Evolutionary conservation across 2,329 filamentous ascomycete genomes (phyloP).

Genomic region (Diaporthe ampelina): DNA sequence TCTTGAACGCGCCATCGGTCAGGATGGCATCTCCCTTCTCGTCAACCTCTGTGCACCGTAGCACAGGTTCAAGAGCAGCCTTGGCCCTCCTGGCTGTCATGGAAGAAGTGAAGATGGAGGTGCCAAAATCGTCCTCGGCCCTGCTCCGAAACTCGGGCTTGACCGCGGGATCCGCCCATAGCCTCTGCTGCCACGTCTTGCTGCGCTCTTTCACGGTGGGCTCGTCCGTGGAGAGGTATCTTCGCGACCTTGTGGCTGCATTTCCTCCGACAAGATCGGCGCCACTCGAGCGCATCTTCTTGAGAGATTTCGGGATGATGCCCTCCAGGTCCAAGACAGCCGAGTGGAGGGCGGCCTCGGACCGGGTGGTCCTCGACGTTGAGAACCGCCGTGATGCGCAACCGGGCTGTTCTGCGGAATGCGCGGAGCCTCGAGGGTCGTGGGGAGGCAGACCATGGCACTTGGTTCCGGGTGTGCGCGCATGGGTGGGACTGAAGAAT

Average conservation of each 20-base stretch:
- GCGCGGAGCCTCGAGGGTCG: background rate
- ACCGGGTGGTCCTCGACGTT: slow-evolving; percentile 22
- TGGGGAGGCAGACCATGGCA: slow-evolving; percentile 2
- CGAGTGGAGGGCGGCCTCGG: slow-evolving; percentile 42
- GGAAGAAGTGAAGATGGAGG: slow-evolving; percentile 76
- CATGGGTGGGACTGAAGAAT: slow-evolving; percentile 62
- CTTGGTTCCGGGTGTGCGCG: slow-evolving; percentile 13
- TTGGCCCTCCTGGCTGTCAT: slow-evolving; percentile 77
- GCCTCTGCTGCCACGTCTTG: slow-evolving; percentile 61
- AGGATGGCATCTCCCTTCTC: slow-evolving; percentile 92
- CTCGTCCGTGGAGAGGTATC: slow-evolving; percentile 48
- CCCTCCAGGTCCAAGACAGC: slow-evolving; percentile 44
- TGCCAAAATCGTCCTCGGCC: slow-evolving; percentile 52
- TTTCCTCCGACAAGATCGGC: slow-evolving; percentile 15
- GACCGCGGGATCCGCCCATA: slow-evolving; percentile 59
- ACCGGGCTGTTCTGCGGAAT: background rate
- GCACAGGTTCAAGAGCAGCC: slow-evolving; percentile 84
- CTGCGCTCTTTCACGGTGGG: slow-evolving; percentile 42
- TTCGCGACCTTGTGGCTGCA: slow-evolving; percentile 44
- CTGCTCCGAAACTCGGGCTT: slow-evolving; percentile 45
- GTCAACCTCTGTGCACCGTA: slow-evolving; percentile 96
- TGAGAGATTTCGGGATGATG: slow-evolving; percentile 47
- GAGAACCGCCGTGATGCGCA: slow-evolving; percentile 14
- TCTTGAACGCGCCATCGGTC: slow-evolving; percentile 96
- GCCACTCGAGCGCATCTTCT: slow-evolving; percentile 34